Evolutionary conservation across 177 flowering plant species (phyloP).

Genomic region (Telopea speciosissima): DNA sequence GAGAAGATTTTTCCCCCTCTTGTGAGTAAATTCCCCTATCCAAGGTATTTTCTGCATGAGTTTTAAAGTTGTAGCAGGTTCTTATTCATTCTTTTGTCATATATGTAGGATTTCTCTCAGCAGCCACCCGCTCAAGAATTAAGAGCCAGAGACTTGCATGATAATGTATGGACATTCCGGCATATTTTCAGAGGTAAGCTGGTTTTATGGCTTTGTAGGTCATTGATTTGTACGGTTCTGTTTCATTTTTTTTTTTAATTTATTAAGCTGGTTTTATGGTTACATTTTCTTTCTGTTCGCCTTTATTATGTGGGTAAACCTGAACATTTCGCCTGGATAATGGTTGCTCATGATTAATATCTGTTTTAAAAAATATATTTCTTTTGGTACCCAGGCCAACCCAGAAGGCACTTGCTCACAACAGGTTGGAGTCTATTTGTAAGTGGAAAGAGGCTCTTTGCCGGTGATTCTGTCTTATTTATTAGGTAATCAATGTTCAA

Average conservation of each 20-base stretch:
- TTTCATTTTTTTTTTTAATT: neutral
- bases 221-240: neutral
- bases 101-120: constrained; percentile 66
- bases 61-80: neutral
- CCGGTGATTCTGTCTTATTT: constrained; percentile 94
- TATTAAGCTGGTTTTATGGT: too few relatives aligned
- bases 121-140: constrained; percentile 94
- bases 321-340: neutral
- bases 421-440: constrained; percentile 99
- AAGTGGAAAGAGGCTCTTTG: constrained; percentile 89
- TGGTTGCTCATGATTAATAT: neutral
- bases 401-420: constrained; percentile 94
- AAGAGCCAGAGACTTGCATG: constrained; percentile 79
- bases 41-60: neutral
- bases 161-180: constrained; percentile 71
- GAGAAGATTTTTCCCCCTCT: constrained; percentile 97
- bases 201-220: neutral
- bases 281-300: neutral
- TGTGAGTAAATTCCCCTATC: constrained; percentile 32
- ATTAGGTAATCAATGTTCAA: constrained; percentile 52
- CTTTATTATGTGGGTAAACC: neutral
- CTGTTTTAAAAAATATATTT: neutral
- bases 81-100: neutral
- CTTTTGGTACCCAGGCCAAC: constrained; percentile 61
- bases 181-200: constrained; percentile 47